These are phyloP conservation scores for Fraxinus angustifolia DNA, from an alignment of 305 asterid genomes.

Conservation along the genomic window DNA sequence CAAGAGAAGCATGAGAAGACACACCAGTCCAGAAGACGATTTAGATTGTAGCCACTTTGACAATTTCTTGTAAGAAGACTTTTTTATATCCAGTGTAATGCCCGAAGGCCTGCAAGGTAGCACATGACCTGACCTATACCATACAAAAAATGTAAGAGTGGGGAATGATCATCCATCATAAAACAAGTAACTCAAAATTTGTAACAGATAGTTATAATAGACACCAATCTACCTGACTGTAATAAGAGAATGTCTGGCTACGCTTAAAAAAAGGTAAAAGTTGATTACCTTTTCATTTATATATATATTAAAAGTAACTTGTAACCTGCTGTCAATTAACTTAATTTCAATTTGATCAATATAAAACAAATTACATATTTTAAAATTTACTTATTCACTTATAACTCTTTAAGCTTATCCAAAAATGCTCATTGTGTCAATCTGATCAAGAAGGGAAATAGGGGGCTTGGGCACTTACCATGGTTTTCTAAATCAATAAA, in stretches of 20 bases:
- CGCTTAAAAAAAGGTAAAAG: background rate
- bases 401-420: background rate
- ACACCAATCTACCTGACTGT: background rate
- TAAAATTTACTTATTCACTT: background rate
- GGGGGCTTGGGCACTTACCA: no score
- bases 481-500: no score
- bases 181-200: constrained; percentile 11
- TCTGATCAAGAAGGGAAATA: background rate
- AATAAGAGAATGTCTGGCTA: background rate
- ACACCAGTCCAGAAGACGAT: constrained; percentile 67
- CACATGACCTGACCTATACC: constrained; percentile 83
- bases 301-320: background rate
- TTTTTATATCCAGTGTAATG: constrained; percentile 72
- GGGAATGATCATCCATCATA: constrained; percentile 16
- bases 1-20: constrained; percentile 15
- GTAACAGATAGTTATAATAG: background rate
- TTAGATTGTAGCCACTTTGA: constrained; percentile 94
- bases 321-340: background rate
- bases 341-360: background rate
- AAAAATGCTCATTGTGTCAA: background rate
- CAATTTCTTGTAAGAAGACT: constrained; percentile 89
- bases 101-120: constrained; percentile 90
- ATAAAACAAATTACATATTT: background rate
- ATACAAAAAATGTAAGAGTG: constrained; percentile 23
- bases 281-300: background rate